These are phyloP conservation scores for Fusarium avenaceum DNA, from an alignment of 2,329 filamentous ascomycete species.

Conservation along the genomic window DNA sequence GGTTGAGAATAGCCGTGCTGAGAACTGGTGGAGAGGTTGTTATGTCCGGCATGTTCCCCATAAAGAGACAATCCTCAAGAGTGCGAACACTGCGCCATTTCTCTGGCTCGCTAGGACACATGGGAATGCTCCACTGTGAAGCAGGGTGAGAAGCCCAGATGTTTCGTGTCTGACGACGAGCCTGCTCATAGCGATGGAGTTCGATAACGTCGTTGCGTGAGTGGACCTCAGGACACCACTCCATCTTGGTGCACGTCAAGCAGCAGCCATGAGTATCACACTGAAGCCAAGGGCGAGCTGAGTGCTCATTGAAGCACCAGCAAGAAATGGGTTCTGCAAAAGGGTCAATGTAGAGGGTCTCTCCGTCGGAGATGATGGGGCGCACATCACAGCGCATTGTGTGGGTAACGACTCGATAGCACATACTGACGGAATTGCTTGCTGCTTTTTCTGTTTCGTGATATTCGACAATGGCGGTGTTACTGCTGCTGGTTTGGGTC, in stretches of 20 bases:
- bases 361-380: conserved; percentile 46
- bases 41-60: conserved; percentile 3
- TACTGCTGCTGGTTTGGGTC: neutral
- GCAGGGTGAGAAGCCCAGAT: conserved; percentile 9
- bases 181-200: conserved; percentile 42
- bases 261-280: conserved; percentile 51
- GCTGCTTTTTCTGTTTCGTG: neutral
- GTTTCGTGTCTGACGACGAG: neutral
- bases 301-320: conserved; percentile 26
- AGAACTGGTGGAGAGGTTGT: neutral
- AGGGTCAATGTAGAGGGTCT: conserved; percentile 41
- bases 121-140: conserved; percentile 5
- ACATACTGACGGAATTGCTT: conserved; percentile 35
- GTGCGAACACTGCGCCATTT: conserved; percentile 1
- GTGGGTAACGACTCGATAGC: conserved; percentile 47
- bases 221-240: conserved; percentile 32
- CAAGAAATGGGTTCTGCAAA: conserved; percentile 43
- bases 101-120: neutral
- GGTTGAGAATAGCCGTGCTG: conserved; percentile 7
- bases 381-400: conserved; percentile 50
- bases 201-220: conserved; percentile 19
- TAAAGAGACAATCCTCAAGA: conserved; percentile 19
- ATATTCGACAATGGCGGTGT: neutral
- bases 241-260: conserved; percentile 24
- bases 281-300: conserved; percentile 17